These are phyloP conservation scores for Fusarium staphyleae DNA, from an alignment of 2,329 filamentous ascomycete species.

Conservation along the genomic window DNA sequence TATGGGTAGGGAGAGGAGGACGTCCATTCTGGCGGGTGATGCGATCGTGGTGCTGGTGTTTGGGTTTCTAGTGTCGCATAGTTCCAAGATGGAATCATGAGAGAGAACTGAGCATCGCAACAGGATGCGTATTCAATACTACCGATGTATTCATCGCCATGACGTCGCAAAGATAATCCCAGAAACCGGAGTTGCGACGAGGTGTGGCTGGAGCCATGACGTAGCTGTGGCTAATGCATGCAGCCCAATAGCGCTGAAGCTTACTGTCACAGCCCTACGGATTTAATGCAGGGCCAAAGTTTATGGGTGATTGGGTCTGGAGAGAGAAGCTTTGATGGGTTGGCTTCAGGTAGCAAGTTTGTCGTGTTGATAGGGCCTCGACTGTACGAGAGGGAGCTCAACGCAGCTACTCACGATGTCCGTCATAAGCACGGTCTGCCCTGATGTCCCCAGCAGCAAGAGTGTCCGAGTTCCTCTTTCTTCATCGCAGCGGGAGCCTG, in stretches of 20 bases:
- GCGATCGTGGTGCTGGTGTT: background rate
- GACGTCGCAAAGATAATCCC: constrained; percentile 25
- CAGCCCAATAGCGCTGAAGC: background rate
- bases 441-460: too few species aligned
- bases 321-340: background rate
- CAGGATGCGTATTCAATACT: background rate
- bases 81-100: background rate
- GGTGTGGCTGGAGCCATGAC: constrained; percentile 19
- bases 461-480: too few species aligned
- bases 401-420: background rate
- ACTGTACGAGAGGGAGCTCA: too few species aligned
- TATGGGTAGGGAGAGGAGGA: constrained; percentile 75
- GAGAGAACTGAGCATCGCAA: background rate
- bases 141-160: constrained; percentile 9
- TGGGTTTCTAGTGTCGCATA: constrained; percentile 11
- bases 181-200: constrained; percentile 8
- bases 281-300: background rate
- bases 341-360: too few species aligned
- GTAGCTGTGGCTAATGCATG: constrained; percentile 25
- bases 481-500: too few species aligned
- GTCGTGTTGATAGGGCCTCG: too few species aligned
- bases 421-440: too few species aligned
- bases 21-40: constrained; percentile 57
- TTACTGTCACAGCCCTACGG: constrained; percentile 21
- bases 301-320: background rate